Base-by-base conservation (phyloP, 495 filamentous ascomycete species). In the Wilcoxina mikolae region DNA sequence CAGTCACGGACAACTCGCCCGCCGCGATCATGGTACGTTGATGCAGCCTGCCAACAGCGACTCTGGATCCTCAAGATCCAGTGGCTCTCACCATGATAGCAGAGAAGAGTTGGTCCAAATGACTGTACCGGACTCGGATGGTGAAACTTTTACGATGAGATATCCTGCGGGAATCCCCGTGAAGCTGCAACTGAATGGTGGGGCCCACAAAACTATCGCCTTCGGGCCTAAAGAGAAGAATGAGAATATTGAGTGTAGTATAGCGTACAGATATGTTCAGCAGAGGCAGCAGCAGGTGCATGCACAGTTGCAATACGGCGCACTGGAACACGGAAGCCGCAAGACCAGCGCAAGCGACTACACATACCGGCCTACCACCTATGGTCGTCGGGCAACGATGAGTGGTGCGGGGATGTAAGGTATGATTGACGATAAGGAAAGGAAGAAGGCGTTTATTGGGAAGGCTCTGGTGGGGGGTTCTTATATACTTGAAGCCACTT, bases 241-340 rank as follows among this genome's bases (percentile, higher is more conserved):
- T 31, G 61, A 52, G 31, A 57, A 64, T 64, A 46, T 60, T 64
- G 60, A 64, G 61, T 57, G 41, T 47, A 54, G 49, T 45, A 56
- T 55, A 64, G 61, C 60, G 28, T 64, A 64, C 50, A 49, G 39
- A 56, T 64, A 63, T 60, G 53, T 57, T 39, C 60, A 60, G 57
- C 60, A 64, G 46, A 63, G 57, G 24, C 61, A 64, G 33, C 61
- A 64, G 56, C 60, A 64, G 53, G 53, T 64, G 2, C 60, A 64
- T 53, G 56, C 56, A 3, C 61, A 64, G 49, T 53, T 64, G 31
- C 59, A 62, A 20, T 60, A 63, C 25, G 60, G 57, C 9, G 56
- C 53, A 9, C 50, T 59, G 38, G 60, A 64, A 12, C 60, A 59
- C 39, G 56, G 58, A 27, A 55, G 62, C 47, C 60, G 60, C n/a